Base-by-base conservation (phyloP, 371 early-diverging fungal species). In the Mortierella sp. region DNA sequence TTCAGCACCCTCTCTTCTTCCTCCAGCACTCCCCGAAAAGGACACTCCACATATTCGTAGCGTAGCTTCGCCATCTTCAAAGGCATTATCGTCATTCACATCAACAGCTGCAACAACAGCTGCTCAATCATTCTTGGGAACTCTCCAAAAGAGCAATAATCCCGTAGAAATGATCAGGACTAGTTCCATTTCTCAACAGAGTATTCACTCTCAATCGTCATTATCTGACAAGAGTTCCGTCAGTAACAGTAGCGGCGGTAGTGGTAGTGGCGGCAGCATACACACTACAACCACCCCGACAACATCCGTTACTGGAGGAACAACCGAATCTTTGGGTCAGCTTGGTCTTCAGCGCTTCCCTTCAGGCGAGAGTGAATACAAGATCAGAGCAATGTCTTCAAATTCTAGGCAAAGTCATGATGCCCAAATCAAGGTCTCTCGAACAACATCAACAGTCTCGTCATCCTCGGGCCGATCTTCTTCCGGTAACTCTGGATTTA, bases 391-490 rank as follows among this genome's bases (percentile, higher is more conserved):
- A 30, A 24, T 37, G n/a, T 68, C 65, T n/a, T 32, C 66, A 59
- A 3, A 30, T 18, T 22, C 40, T 20, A 20, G 52, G 28, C 66
- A 63, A 28, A 62, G 66, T 39, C 58, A 45, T 37, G 76, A 66
- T 32, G 64, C 40, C 26, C 65, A 55, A n/a, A 40, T 51, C 14
- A 75, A 72, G 43, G 20, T 66, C 5, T 72, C 75, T 5, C 68
- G 81, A 35, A 62, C 72, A 11, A 72, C 76, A 1, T 80, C 81
- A 14, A 65, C 72, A 20, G 66, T 75, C 20, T 79, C 80, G 3
- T 60, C 68, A 22, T 64, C 69, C 52, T 80, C 81, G 75, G 81
- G 69, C 75, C 81, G 81, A 68, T 79, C 80, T 72, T 80, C 81
- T 72, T 75, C 81, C 75, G 81, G 75, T 4, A 75, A 68, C 58